Evolutionary conservation across 257 asterid genomes (phyloP).

Genomic region (Solanum piurae): DNA sequence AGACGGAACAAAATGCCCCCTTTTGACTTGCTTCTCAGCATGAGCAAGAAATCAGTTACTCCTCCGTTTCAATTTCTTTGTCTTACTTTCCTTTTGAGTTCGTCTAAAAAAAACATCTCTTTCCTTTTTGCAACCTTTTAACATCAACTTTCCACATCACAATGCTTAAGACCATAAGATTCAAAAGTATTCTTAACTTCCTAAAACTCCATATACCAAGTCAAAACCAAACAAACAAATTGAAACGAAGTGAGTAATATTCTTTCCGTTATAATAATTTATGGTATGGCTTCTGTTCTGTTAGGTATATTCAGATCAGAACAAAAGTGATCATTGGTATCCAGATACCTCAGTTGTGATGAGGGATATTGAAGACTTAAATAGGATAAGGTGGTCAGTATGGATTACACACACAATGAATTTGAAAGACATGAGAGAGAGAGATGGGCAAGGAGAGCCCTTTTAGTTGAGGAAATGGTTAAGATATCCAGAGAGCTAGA

Average conservation of each 20-base stretch:
- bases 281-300: neutral
- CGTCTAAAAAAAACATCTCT: neutral
- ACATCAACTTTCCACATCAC: neutral
- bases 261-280: neutral
- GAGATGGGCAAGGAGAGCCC: conserved; percentile 67
- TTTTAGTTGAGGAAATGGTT: conserved; percentile 71
- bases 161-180: neutral
- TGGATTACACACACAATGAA: conserved; percentile 81
- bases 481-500: conserved; percentile 65
- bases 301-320: conserved; percentile 56
- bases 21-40: neutral
- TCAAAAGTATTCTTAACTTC: neutral
- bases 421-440: conserved; percentile 85
- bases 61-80: neutral
- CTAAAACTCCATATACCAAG: neutral
- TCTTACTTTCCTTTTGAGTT: neutral
- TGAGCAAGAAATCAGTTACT: neutral
- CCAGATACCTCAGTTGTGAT: conserved; percentile 62
- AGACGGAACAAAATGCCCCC: too few relatives aligned
- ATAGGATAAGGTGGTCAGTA: conserved; percentile 62
- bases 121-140: neutral
- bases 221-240: neutral
- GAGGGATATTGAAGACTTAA: conserved; percentile 87
- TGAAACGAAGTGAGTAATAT: neutral
- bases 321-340: conserved; percentile 70